phyloP scores from a whole-genome alignment of 1,284 basidiomycete species.

The Malassezia caprae region DNA sequence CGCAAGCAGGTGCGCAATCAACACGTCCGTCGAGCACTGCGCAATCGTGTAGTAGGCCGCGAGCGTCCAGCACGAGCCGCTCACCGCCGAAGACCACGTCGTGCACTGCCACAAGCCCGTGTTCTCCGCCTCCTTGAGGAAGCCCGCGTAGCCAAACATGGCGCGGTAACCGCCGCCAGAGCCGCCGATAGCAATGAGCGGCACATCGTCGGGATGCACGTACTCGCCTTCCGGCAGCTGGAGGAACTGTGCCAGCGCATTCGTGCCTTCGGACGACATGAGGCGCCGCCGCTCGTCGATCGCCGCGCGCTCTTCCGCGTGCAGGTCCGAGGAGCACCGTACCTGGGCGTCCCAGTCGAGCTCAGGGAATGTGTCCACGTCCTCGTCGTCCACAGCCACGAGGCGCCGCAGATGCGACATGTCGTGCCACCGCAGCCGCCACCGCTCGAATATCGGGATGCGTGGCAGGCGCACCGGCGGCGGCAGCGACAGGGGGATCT shows the following conservation, averaged over 20 bases:
- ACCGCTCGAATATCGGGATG: conserved; percentile 19
- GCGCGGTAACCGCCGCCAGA: conserved; percentile 48
- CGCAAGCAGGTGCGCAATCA: conserved; percentile 29
- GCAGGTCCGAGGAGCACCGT: conserved; percentile 24
- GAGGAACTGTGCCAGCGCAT: conserved; percentile 23
- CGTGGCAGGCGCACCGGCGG: conserved; percentile 13
- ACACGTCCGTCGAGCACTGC: conserved; percentile 22
- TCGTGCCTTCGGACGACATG: conserved; percentile 22
- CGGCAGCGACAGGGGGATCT: conserved; percentile 17
- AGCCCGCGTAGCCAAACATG: conserved; percentile 35
- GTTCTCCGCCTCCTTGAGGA: conserved; percentile 33
- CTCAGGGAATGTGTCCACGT: conserved; percentile 33
- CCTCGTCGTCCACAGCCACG: conserved; percentile 19
- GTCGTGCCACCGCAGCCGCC: conserved; percentile 28
- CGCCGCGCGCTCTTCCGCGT: conserved; percentile 24
- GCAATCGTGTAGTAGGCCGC: conserved; percentile 35
- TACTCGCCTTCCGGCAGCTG: conserved; percentile 28
- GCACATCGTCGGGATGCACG: conserved; percentile 45
- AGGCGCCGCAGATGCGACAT: conserved; percentile 26
- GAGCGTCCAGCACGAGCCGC: conserved; percentile 47
- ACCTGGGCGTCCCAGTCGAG: conserved; percentile 35
- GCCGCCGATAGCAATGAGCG: conserved; percentile 45
- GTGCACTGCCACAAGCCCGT: conserved; percentile 38
- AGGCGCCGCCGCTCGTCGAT: conserved; percentile 18
- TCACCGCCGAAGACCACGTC: conserved; percentile 42